Conservation (phyloP, 2,329 filamentous ascomycete species). For the Neoscytalidium dimidiatum region DNA sequence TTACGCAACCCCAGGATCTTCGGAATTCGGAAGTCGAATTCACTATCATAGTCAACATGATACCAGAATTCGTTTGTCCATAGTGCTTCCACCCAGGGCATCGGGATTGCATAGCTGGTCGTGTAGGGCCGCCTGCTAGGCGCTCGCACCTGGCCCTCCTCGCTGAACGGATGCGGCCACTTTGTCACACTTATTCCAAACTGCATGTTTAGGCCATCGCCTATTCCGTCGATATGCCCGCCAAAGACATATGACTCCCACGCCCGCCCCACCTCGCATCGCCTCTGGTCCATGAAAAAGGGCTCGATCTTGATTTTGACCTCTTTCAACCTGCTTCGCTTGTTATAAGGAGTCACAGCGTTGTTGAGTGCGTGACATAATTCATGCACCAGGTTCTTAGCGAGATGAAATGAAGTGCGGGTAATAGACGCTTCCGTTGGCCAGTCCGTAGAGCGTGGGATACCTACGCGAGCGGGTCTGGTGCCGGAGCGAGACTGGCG, state of each 20-base stretch:
- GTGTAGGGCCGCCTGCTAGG: conserved; percentile 3
- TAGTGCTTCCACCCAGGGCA: conserved; percentile 12
- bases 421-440: conserved; percentile 4
- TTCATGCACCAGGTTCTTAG: conserved; percentile 21
- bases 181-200: conserved; percentile 19
- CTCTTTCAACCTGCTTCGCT: not conserved
- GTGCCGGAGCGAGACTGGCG: not conserved
- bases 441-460: not conserved
- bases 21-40: not conserved
- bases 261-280: conserved; percentile 15
- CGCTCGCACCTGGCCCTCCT: conserved; percentile 14
- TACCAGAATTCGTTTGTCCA: conserved; percentile 16
- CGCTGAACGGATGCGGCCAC: conserved; percentile 14
- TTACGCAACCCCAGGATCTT: conserved; percentile 12
- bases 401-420: conserved; percentile 18
- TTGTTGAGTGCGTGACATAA: conserved; percentile 18
- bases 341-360: not conserved
- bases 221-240: conserved; percentile 15
- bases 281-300: conserved; percentile 19
- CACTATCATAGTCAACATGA: not conserved
- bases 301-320: conserved; percentile 17
- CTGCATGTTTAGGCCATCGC: conserved; percentile 9
- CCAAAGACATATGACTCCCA: conserved; percentile 19
- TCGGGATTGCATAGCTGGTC: conserved; percentile 18
- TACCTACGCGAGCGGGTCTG: not conserved